Evolutionary conservation across 2,329 filamentous ascomycete species (phyloP), one percentile per base, ranked within the genome.

Genomic region (Tolypocladium album): DNA sequence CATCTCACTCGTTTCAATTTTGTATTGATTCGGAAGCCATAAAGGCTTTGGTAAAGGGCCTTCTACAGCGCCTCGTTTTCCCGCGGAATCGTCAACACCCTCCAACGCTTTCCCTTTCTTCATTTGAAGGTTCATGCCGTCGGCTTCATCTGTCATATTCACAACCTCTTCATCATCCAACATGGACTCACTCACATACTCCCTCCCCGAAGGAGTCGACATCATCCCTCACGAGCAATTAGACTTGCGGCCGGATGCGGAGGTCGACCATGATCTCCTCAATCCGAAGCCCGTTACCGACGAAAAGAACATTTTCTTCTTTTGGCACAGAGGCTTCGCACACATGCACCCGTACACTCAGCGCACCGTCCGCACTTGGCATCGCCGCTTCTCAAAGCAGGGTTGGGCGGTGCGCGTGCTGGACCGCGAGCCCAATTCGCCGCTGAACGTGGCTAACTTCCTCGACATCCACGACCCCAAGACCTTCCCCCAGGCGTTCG

Each of bases 301-400:
- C 38, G 74, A 77, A 55, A 84, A 84, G 67, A 82, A 83, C 56
- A 71, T 84, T 34, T 85, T 81, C 76, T 81, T 83, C 66, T 85
- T 82, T 70, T 85, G 82, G 82, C 75, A 84, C 66, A 70, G 70
- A 4, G 82, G 82, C 36, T 79, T 76, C 64, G 52, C 64, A 3
- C 70, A 68, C 34, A 79, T 84, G 75, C 78, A 82, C 60, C 72
- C 74, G 0, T 83, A 83, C 66, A 74, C 77, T 5, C 71, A 79
- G 60, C 80, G 82, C 47, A 84, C 79, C 61, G 72, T 84, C 36
- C 74, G 80, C 47, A 74, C 78, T 58, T 84, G 80, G 76, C 73
- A 83, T 64, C 75, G 81, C 2, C 77, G 82, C n/a, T 76, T 82
- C 59, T 73, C 75, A 0, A 75, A 73, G 53, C 69, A 73, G 24